A percentile compares a stretch with the other conserved stretches of the same genome.
phyloP scores from a whole-genome alignment of 140 eudicot species.

The Ambrosia hybrid region DNA sequence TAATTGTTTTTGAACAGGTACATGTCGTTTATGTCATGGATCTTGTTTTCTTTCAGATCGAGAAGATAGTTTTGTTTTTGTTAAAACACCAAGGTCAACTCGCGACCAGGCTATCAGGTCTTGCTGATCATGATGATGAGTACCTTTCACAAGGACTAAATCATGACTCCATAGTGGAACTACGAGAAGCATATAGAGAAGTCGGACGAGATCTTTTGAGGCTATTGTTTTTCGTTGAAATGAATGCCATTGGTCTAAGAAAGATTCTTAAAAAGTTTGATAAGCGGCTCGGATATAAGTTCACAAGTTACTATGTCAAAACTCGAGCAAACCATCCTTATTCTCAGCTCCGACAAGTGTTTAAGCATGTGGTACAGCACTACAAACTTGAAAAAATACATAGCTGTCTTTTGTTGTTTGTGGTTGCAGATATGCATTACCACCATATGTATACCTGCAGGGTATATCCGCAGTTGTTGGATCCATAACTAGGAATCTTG shows the following conservation, averaged over 20 bases:
- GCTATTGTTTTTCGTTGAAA: constrained; percentile 77
- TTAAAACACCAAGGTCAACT: constrained; percentile 77
- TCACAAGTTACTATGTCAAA: constrained; percentile 85
- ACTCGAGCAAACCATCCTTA: constrained; percentile 97
- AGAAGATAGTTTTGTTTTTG: constrained; percentile 75
- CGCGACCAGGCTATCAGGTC: constrained; percentile 62
- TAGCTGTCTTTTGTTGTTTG: not conserved
- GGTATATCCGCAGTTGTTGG: constrained; percentile 97
- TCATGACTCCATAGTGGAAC: constrained; percentile 47
- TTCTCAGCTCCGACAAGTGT: constrained; percentile 90
- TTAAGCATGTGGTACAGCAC: constrained; percentile 89
- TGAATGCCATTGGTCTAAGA: constrained; percentile 82
- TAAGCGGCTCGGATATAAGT: constrained; percentile 71
- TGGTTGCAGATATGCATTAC: constrained; percentile 19
- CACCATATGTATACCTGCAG: constrained; percentile 38
- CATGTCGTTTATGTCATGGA: not conserved
- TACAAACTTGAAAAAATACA: not conserved
- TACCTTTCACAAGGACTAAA: constrained; percentile 32
- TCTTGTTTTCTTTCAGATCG: constrained; percentile 57
- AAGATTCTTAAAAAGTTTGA: constrained; percentile 94
- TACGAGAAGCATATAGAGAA: constrained; percentile 73
- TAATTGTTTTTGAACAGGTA: constrained; percentile 39
- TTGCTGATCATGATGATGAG: constrained; percentile 32
- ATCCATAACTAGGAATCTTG: constrained; percentile 84
- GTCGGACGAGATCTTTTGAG: constrained; percentile 82